phyloP scores from a whole-genome alignment of 2,329 filamentous ascomycete species.

The Paraphaeosphaeria sporulosa region DNA sequence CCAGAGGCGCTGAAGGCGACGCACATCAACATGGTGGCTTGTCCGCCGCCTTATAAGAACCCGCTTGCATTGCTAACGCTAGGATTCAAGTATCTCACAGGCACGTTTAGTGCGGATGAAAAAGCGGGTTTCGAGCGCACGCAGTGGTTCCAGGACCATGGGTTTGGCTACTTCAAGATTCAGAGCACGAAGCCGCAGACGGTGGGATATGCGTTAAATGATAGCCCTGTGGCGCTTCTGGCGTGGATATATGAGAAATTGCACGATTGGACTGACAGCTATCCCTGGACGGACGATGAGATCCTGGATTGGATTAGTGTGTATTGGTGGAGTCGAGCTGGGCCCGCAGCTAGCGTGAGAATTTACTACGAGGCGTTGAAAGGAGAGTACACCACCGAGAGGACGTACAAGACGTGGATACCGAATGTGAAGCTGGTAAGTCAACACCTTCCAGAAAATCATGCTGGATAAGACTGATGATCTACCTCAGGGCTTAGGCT shows the following conservation, averaged over 20 bases:
- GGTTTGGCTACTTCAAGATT: slow-evolving; percentile 64
- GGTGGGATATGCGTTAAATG: slow-evolving; percentile 71
- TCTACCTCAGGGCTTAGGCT: slow-evolving; percentile 5
- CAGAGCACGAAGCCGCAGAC: slow-evolving; percentile 77
- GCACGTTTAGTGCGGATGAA: slow-evolving; percentile 5
- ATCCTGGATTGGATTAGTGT: slow-evolving; percentile 74
- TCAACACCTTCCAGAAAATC: not conserved
- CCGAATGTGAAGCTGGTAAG: slow-evolving; percentile 14
- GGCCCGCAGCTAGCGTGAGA: slow-evolving; percentile 11
- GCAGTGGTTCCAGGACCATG: slow-evolving; percentile 65
- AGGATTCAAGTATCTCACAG: not conserved
- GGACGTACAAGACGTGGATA: not conserved
- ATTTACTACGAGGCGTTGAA: slow-evolving; percentile 12
- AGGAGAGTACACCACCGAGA: not conserved
- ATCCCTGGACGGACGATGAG: slow-evolving; percentile 78
- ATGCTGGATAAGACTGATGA: not conserved
- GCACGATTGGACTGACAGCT: slow-evolving; percentile 76
- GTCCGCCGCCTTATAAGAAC: slow-evolving; percentile 5
- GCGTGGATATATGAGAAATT: slow-evolving; percentile 86
- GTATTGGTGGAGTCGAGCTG: slow-evolving; percentile 10
- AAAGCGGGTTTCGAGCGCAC: slow-evolving; percentile 58
- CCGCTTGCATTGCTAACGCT: slow-evolving; percentile 4
- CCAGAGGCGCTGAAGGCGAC: slow-evolving; percentile 11
- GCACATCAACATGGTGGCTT: slow-evolving; percentile 14
- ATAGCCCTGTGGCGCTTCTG: slow-evolving; percentile 74